A percentile compares a stretch with the other conserved stretches of the same genome.
phyloP scores from a whole-genome alignment of 108 stramenopile genomes.

The Seminavis robusta region DNA sequence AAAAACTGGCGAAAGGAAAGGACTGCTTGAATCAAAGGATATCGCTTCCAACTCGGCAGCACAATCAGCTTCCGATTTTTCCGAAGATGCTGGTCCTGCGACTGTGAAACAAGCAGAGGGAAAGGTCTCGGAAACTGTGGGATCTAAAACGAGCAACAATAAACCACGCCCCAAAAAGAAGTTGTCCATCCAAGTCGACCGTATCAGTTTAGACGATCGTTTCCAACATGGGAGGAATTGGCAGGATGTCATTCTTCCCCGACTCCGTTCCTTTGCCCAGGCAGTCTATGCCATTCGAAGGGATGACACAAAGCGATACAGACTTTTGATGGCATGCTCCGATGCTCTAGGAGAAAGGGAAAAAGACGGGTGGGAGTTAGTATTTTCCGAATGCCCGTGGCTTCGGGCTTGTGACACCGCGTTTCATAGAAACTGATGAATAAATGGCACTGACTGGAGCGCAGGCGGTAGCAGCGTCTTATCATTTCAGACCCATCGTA shows the following conservation, averaged over 20 bases:
- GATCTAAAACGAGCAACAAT: background rate
- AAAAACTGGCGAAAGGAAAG: no score
- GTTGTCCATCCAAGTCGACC: constrained; percentile 46
- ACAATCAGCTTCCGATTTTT: no score
- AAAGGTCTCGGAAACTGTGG: no score
- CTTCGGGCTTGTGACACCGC: constrained; percentile 53
- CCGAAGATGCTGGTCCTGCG: no score
- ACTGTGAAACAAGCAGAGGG: no score
- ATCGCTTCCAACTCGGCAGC: no score
- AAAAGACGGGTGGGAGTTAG: constrained; percentile 32
- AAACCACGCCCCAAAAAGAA: background rate
- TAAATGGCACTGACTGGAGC: no score
- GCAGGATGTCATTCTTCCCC: constrained; percentile 53
- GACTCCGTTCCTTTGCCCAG: constrained; percentile 63
- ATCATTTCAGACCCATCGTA: no score
- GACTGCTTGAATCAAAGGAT: no score
- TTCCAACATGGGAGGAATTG: constrained; percentile 58
- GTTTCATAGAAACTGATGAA: constrained; percentile 24
- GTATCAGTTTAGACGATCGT: constrained; percentile 64
- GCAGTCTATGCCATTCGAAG: constrained; percentile 61
- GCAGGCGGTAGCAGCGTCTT: no score
- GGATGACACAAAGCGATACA: constrained; percentile 66
- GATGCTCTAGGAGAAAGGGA: constrained; percentile 8
- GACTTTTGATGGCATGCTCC: constrained; percentile 31
- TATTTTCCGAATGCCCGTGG: constrained; percentile 60